Base-by-base conservation (phyloP, 495 filamentous ascomycete species). In the Ascobolus immersus region DNA sequence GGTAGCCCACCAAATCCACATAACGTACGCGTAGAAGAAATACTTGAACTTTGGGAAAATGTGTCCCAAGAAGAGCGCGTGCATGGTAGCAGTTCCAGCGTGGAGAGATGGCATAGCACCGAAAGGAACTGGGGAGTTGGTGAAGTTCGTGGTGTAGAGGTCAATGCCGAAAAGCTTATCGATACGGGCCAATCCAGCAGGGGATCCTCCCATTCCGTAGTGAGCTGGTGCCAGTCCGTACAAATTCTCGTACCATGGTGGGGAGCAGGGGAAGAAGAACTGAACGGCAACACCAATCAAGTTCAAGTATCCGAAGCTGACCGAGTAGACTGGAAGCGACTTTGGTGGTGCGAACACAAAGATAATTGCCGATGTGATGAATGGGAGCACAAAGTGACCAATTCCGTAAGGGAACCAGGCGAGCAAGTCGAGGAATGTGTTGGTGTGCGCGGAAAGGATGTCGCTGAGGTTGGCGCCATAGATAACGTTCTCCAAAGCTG, bases 1-100 rank as follows among this genome's bases (percentile, higher is more conserved):
- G 32, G 82, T 93, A n/a, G 82, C 73, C 82, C 82, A 93, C 74
- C 77, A 90, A 47, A 93, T 71, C 82, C 82, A 93, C 34, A 72
- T 59, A 7, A 70, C 72, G 53, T 93, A 92, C 31, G 60, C 61
- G 29, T 80, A 61, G 55, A 84, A 86, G 17, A 82, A 47, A 22
- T 69, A 67, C 41, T 69, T 66, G 35, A 82, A 55, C 19, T 64
- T 63, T 2, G 82, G 82, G 59, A 93, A 93, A 46, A 77, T 65
- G 45, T 84, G 70, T 51, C 70, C 73, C 65, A 93, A 74, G 59
- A 92, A 92, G n/a, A 91, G 59, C 21, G 77, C 77, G 44, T 90
- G 78, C 38, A 90, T 57, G 4, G 78, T 79, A 17, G 81, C 80
- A 48, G 71, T 73, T 8, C 68, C 82, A 32, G 81, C 71, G 50